phyloP scores from a whole-genome alignment of 257 asterid species.

The Verbena officinalis region DNA sequence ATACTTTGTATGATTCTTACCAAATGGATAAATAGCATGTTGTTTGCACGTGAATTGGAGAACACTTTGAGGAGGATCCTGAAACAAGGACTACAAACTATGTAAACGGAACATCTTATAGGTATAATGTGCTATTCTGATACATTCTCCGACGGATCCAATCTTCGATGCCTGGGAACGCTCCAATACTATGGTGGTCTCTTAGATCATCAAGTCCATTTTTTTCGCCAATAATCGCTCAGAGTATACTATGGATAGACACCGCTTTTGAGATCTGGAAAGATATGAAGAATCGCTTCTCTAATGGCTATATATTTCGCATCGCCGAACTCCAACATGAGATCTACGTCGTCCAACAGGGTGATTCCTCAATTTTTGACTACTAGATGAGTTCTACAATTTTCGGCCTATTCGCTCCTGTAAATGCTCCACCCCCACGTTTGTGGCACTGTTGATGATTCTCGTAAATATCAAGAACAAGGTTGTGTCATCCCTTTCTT shows the following conservation, averaged over 20 bases:
- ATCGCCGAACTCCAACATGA: not conserved
- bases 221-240: not conserved
- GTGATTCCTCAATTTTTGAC: not conserved
- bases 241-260: not conserved
- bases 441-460: not conserved
- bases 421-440: not conserved
- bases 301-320: not conserved
- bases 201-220: not conserved
- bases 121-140: not conserved
- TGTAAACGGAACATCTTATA: too few relatives aligned
- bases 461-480: not conserved
- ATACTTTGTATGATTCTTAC: too few relatives aligned
- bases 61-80: conserved; percentile 7
- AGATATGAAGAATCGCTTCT: not conserved
- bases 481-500: not conserved
- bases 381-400: not conserved
- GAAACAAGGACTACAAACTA: too few relatives aligned
- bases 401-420: not conserved
- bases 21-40: too few relatives aligned
- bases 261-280: not conserved
- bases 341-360: not conserved
- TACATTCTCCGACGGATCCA: not conserved
- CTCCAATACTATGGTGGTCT: not conserved
- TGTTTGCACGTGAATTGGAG: too few relatives aligned
- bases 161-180: not conserved